A percentile compares a stretch with the other conserved stretches of the same genome.
phyloP scores from a whole-genome alignment of 2,329 filamentous ascomycete species.

The Fusarium sp. region DNA sequence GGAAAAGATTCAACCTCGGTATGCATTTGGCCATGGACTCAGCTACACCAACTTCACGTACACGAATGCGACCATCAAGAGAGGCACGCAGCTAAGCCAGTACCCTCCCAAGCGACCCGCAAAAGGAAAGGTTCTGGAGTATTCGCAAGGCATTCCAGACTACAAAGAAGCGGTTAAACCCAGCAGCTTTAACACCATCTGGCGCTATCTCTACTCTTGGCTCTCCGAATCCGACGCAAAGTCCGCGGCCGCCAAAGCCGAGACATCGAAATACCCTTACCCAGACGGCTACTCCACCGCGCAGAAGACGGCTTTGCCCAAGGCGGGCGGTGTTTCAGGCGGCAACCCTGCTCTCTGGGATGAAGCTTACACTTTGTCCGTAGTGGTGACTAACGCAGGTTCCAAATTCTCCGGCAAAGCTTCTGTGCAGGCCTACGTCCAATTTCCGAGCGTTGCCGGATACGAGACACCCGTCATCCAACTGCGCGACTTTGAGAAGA shows the following conservation, averaged over 20 bases:
- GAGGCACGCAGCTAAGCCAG: constrained; percentile 54
- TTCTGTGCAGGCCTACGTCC: constrained; percentile 57
- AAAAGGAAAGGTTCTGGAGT: constrained; percentile 53
- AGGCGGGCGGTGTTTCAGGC: constrained; percentile 74
- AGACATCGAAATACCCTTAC: constrained; percentile 63
- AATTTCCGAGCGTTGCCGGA: constrained; percentile 49
- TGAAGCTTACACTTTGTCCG: constrained; percentile 51
- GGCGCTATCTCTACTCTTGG: constrained; percentile 77
- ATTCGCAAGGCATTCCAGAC: constrained; percentile 62
- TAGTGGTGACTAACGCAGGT: constrained; percentile 65
- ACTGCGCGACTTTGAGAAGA: constrained; percentile 79
- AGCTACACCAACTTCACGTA: constrained; percentile 81
- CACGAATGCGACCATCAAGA: constrained; percentile 57
- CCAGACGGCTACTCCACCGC: constrained; percentile 70
- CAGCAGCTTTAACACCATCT: constrained; percentile 64
- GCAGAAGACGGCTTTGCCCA: constrained; percentile 53
- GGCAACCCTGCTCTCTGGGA: constrained; percentile 75
- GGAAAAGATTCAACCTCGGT: constrained; percentile 76
- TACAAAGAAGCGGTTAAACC: constrained; percentile 68
- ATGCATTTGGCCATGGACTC: constrained; percentile 86
- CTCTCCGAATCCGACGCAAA: constrained; percentile 55
- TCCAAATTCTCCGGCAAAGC: constrained; percentile 53
- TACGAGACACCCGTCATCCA: constrained; percentile 73
- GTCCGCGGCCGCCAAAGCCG: constrained; percentile 50
- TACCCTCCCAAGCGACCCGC: constrained; percentile 47